A percentile compares a stretch with the other conserved stretches of the same genome.
phyloP scores from a whole-genome alignment of 2,329 filamentous ascomycete genomes.

The Cryphonectria carpinicola region DNA sequence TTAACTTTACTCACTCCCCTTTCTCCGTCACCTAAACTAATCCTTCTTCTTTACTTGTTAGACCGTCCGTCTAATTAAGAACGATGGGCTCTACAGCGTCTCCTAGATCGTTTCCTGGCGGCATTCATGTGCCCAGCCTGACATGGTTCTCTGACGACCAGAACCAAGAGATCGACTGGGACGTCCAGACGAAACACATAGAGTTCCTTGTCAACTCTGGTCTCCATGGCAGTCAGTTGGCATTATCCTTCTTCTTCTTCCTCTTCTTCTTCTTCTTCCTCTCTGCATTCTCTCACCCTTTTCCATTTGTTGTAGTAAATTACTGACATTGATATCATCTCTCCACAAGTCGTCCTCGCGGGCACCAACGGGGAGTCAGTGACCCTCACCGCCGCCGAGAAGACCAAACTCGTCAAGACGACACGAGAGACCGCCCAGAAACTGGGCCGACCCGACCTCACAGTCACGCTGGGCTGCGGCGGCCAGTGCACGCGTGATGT shows the following conservation, averaged over 20 bases:
- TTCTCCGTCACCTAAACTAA: background rate
- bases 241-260: background rate
- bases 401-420: conserved; percentile 61
- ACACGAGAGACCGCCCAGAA: conserved; percentile 64
- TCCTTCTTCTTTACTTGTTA: background rate
- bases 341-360: conserved; percentile 61
- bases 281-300: too few species aligned
- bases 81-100: conserved; percentile 37
- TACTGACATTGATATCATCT: conserved; percentile 21
- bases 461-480: conserved; percentile 69
- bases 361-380: conserved; percentile 77
- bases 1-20: background rate
- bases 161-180: conserved; percentile 60
- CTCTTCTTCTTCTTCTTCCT: background rate
- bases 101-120: conserved; percentile 47
- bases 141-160: conserved; percentile 56
- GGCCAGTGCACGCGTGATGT: conserved; percentile 69
- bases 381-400: conserved; percentile 67
- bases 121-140: conserved; percentile 60
- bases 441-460: conserved; percentile 58
- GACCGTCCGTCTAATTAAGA: background rate
- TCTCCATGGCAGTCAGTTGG: conserved; percentile 51
- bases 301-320: background rate
- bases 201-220: conserved; percentile 58
- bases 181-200: conserved; percentile 55